Percentiles rank a stretch among this genome's conserved stretches.
phyloP scores from a whole-genome alignment of 371 early-diverging fungal species.

The Thermomucor indicae-seudaticae region DNA sequence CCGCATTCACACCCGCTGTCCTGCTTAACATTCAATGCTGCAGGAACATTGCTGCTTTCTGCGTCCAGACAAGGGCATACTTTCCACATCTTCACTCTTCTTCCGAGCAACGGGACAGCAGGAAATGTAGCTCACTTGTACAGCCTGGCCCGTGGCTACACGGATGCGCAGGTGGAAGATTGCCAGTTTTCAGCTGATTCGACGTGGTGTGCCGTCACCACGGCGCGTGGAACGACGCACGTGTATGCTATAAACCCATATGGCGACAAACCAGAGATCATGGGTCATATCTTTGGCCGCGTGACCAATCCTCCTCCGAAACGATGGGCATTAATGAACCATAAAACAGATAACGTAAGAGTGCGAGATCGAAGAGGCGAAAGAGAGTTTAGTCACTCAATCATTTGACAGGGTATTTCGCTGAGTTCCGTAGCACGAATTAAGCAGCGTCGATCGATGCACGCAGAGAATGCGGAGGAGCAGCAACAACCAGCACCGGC shows the following conservation, averaged over 20 bases:
- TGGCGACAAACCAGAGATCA: slow-evolving; percentile 63
- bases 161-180: slow-evolving; percentile 72
- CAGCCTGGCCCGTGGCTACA: slow-evolving; percentile 73
- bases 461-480: slow-evolving; percentile 9
- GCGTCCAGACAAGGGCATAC: slow-evolving; percentile 73
- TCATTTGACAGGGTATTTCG: slow-evolving; percentile 15
- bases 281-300: slow-evolving; percentile 50
- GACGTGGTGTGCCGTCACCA: slow-evolving; percentile 76
- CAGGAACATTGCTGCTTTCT: slow-evolving; percentile 69
- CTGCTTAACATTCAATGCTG: slow-evolving; percentile 58
- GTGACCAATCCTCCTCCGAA: slow-evolving; percentile 31
- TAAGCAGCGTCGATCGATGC: slow-evolving; percentile 50
- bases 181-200: slow-evolving; percentile 70
- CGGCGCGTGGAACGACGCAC: slow-evolving; percentile 78
- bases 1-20: slow-evolving; percentile 73
- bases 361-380: neutral
- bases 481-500: slow-evolving; percentile 3
- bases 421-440: slow-evolving; percentile 46
- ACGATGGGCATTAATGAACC: neutral
- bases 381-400: neutral
- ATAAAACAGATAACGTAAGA: neutral
- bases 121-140: slow-evolving; percentile 58
- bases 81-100: slow-evolving; percentile 63
- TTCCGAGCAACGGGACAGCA: slow-evolving; percentile 16
- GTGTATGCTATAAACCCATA: slow-evolving; percentile 69